Evolutionary conservation across 306 rosid genomes (phyloP).

Genomic region (Trifolium subterraneum): DNA sequence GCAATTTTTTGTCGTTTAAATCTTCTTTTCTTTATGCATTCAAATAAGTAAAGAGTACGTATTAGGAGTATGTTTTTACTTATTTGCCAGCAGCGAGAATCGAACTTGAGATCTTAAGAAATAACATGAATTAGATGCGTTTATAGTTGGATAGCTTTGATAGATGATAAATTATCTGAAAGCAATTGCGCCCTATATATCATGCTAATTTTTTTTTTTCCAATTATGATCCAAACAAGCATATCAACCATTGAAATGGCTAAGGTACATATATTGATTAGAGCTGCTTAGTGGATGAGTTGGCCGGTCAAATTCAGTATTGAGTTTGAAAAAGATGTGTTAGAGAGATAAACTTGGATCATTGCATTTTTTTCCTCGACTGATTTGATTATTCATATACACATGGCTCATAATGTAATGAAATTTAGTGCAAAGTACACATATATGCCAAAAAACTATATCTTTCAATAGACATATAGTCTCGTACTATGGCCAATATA

Average conservation of each 20-base stretch:
- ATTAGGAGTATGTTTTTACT: not conserved
- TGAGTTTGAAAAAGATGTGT: slow-evolving; percentile 41
- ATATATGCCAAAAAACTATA: not conserved
- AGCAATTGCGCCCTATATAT: not conserved
- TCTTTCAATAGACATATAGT: not conserved
- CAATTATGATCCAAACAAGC: not conserved
- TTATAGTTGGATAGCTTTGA: too few species aligned
- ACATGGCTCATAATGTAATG: not conserved
- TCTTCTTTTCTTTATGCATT: not conserved
- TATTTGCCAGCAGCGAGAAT: too few species aligned
- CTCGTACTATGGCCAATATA: not conserved
- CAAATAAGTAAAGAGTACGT: not conserved
- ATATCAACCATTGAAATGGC: slow-evolving; percentile 37
- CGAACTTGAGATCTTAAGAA: too few species aligned
- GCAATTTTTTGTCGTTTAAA: too few species aligned
- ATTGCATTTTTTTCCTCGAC: slow-evolving; percentile 27
- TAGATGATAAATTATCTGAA: not conserved
- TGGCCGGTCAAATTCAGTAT: slow-evolving; percentile 40
- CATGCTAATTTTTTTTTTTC: not conserved
- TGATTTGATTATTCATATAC: slow-evolving; percentile 20
- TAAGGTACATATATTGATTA: slow-evolving; percentile 13
- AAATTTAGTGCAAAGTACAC: not conserved
- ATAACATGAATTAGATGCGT: too few species aligned
- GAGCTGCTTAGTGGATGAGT: slow-evolving; percentile 37
- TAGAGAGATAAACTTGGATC: slow-evolving; percentile 34